Evolutionary conservation across 2,329 filamentous ascomycete genomes (phyloP), one percentile per base, ranked within the genome.

Genomic region (Chaetomium globosum): DNA sequence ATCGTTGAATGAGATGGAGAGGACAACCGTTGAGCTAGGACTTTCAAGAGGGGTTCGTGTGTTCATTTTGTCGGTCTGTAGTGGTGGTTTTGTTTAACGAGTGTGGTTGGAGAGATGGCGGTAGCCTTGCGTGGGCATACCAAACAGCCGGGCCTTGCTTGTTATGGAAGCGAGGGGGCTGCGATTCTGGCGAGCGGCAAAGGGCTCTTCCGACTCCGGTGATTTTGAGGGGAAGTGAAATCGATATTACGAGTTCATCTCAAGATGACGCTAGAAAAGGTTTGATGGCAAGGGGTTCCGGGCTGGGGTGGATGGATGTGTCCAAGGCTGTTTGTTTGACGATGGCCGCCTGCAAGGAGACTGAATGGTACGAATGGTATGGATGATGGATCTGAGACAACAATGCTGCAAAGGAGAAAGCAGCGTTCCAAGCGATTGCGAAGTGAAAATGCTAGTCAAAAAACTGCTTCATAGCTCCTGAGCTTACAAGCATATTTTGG

Each of bases 1-100:
- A 73, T 87, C 84, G 75, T 97, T 98, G 80, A 97, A 97, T 9
- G 90, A 87, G 54, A 89, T 87, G 16, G 92, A 96, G 46, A 97
- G 84, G 12, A 93, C 93, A 67, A 88, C 85, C 4, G 90, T 89
- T 61, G 88, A 87, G 52, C 83, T 84, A 21, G 91, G 87, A 59
- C 87, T 87, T 80, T 96, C 92, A 74, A 98, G 92, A 64, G 91
- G 87, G 60, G 90, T 90, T 65, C 94, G 86, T 52, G 93, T 96
- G 76, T 98, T 95, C 95, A 98, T 99, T 10, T 39, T 66, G 66
- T n/a, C 13, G 28, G 19, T 12, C 21, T 21, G 16, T 51, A 48
- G 30, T 28, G 59, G 54, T 28, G 33, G 23, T 7, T n/a, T 36
- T 26, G 48, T 7, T 51, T 49, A 58, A 52, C 56, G 57, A 64